Percentiles rank a stretch among this genome's conserved stretches.
Conservation (phyloP, 768 basidiomycete genomes). For the Rhodotorula graminis region DNA sequence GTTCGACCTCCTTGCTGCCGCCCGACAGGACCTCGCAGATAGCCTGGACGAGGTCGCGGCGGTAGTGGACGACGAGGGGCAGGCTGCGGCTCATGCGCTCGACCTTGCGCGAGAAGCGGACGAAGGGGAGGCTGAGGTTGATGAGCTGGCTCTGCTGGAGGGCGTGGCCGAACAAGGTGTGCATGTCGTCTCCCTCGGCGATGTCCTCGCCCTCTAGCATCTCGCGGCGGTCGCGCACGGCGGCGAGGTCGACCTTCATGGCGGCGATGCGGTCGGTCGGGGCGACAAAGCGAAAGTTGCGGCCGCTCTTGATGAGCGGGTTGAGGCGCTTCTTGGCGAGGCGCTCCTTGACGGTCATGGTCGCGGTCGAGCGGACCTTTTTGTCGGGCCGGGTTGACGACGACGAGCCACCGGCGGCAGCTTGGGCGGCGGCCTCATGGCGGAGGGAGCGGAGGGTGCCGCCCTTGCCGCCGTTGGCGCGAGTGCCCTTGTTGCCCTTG, state of each 20-base stretch:
- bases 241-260: constrained; percentile 37
- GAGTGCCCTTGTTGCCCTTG: constrained; percentile 14
- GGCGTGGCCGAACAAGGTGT: constrained; percentile 63
- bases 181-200: constrained; percentile 29
- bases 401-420: not conserved
- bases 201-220: constrained; percentile 37
- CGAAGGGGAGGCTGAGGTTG: constrained; percentile 70
- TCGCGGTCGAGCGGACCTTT: constrained; percentile 31
- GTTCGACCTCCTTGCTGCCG: constrained; percentile 23
- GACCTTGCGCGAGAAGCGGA: constrained; percentile 62
- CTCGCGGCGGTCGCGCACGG: constrained; percentile 28
- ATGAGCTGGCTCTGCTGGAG: constrained; percentile 73
- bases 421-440: constrained; percentile 7
- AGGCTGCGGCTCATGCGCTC: constrained; percentile 65
- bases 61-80: constrained; percentile 75
- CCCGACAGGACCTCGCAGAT: constrained; percentile 21
- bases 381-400: constrained; percentile 4
- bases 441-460: constrained; percentile 31
- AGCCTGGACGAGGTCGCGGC: constrained; percentile 59
- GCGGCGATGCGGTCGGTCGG: constrained; percentile 23
- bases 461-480: not conserved
- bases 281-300: constrained; percentile 31
- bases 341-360: constrained; percentile 29
- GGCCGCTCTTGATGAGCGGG: constrained; percentile 33
- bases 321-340: constrained; percentile 28